These are phyloP conservation scores for Rheum nobile DNA, from an alignment of 148 eudicot genomes.

Conservation along the genomic window DNA sequence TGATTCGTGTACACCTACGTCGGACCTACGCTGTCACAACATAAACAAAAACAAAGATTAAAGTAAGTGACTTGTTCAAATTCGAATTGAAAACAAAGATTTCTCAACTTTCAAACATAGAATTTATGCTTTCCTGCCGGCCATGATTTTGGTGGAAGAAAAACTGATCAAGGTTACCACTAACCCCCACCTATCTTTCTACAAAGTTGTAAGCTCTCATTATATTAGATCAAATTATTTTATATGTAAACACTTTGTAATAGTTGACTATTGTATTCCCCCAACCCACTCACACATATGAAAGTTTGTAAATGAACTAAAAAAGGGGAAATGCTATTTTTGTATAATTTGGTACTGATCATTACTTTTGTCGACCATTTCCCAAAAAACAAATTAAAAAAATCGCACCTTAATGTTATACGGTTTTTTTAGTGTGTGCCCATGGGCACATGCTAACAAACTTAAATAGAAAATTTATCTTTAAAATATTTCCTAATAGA, in stretches of 20 bases:
- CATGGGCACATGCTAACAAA: no score
- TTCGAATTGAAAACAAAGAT: neutral
- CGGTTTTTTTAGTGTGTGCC: no score
- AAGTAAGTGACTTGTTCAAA: no score
- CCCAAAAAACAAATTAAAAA: no score
- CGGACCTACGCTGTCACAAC: no score
- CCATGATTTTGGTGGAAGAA: constrained; percentile 3
- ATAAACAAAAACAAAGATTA: no score
- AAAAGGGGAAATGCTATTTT: neutral
- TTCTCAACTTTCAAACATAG: neutral
- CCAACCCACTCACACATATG: neutral
- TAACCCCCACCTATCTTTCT: neutral
- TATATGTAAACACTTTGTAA: neutral
- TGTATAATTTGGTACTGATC: neutral
- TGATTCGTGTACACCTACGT: no score
- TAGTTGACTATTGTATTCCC: neutral
- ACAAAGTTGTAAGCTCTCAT: neutral
- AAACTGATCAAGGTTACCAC: neutral
- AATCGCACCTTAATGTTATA: no score
- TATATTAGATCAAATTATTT: neutral
- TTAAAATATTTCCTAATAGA: no score
- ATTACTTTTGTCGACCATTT: constrained; percentile 3
- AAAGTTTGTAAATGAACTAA: neutral
- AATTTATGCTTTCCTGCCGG: constrained; percentile 4
- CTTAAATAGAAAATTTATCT: no score